Conservation (phyloP, 2,329 filamentous ascomycete genomes). For the Huntiella savannae region DNA sequence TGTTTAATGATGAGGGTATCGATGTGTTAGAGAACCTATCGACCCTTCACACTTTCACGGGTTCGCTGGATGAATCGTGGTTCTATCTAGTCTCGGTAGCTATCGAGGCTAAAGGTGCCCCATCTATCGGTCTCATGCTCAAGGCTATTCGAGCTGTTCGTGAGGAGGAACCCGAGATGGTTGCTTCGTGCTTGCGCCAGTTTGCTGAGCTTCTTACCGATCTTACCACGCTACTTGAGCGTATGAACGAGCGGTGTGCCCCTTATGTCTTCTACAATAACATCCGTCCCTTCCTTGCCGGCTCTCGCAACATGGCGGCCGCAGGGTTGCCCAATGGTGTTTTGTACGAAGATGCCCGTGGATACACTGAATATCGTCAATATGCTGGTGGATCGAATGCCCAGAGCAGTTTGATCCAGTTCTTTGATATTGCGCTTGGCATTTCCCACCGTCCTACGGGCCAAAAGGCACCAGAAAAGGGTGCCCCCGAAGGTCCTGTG, state of each 20-base stretch:
- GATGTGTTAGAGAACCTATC: conserved; percentile 76
- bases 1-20: conserved; percentile 66
- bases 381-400: conserved; percentile 92
- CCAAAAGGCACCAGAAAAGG: conserved; percentile 25
- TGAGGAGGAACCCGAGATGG: conserved; percentile 45
- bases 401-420: conserved; percentile 90
- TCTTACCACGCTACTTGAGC: conserved; percentile 55
- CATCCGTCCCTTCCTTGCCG: conserved; percentile 87
- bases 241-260: conserved; percentile 92
- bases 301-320: conserved; percentile 94
- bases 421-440: conserved; percentile 83
- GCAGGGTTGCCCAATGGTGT: conserved; percentile 78
- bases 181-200: conserved; percentile 55
- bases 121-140: conserved; percentile 76
- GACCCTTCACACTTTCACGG: conserved; percentile 78
- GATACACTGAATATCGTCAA: conserved; percentile 51
- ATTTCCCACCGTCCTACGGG: conserved; percentile 84
- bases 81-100: conserved; percentile 93
- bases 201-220: conserved; percentile 84
- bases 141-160: conserved; percentile 67
- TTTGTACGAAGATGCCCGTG: conserved; percentile 65
- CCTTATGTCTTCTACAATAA: conserved; percentile 89
- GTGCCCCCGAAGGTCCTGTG: conserved; percentile 21
- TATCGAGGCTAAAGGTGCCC: conserved; percentile 79
- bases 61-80: conserved; percentile 92